A percentile compares a stretch with the other conserved stretches of the same genome.
Conservation (phyloP, 768 basidiomycete genomes). For the Melanogaster broomeanus region DNA sequence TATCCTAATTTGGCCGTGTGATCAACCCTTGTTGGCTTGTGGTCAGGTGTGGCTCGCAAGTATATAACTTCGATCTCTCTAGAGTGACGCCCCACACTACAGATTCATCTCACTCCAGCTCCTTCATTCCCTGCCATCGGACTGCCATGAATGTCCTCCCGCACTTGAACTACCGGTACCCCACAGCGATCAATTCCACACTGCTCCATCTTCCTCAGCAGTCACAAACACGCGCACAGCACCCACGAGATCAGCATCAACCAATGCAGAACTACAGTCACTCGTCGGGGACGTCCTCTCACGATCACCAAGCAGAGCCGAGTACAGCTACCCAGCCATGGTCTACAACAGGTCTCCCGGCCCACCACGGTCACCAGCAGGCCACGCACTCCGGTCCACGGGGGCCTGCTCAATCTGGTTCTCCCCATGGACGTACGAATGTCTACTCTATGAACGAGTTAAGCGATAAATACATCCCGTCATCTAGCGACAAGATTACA, state of each 20-base stretch:
- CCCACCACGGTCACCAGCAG: background rate
- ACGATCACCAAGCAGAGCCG: background rate
- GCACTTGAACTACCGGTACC: conserved; percentile 17
- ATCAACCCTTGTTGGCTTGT: background rate
- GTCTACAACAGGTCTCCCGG: background rate
- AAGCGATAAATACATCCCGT: conserved; percentile 24
- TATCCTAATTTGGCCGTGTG: background rate
- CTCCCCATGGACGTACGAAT: background rate
- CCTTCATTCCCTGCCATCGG: background rate
- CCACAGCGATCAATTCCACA: background rate
- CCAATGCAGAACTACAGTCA: background rate
- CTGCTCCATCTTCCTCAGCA: conserved; percentile 3
- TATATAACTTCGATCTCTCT: conserved; percentile 20
- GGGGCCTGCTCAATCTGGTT: background rate
- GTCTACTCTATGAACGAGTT: background rate
- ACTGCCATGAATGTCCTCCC: conserved; percentile 21
- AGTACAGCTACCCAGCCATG: background rate
- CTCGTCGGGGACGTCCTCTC: background rate
- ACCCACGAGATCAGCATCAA: background rate
- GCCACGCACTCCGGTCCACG: background rate
- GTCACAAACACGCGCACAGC: background rate
- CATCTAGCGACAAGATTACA: conserved; percentile 29
- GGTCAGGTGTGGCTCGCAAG: conserved; percentile 8
- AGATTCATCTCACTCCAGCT: background rate
- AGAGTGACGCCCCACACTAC: background rate